phyloP scores from a whole-genome alignment of 768 basidiomycete species.

The Lactifluus volemus region DNA sequence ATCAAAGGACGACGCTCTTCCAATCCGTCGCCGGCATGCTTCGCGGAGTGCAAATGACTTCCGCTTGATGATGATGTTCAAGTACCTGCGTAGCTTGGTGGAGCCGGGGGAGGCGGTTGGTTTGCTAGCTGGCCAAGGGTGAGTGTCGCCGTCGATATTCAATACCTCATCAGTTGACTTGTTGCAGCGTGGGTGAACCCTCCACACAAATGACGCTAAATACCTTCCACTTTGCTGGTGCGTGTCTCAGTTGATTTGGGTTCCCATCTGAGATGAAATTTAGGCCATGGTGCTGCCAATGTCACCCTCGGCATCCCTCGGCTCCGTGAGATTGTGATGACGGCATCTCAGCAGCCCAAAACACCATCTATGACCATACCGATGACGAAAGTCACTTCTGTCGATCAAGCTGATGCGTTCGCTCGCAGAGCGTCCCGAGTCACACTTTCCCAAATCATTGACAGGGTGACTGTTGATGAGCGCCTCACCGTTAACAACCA shows the following conservation, averaged over 20 bases:
- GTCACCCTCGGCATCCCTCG: constrained; percentile 99
- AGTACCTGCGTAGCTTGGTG: constrained; percentile 88
- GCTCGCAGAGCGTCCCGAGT: constrained; percentile 85
- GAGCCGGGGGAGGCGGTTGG: constrained; percentile 99
- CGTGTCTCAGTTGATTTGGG: constrained; percentile 20
- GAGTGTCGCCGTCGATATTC: constrained; percentile 21
- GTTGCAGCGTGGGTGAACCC: constrained; percentile 84
- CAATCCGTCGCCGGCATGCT: constrained; percentile 35
- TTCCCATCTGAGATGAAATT: constrained; percentile 9
- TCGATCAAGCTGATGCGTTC: constrained; percentile 59
- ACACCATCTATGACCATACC: constrained; percentile 95
- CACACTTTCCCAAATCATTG: constrained; percentile 81
- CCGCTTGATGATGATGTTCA: constrained; percentile 76
- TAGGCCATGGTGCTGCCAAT: constrained; percentile 97
- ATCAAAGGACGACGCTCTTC: constrained; percentile 34
- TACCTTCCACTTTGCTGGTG: constrained; percentile 98
- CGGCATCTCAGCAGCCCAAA: constrained; percentile 89
- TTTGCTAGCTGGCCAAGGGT: constrained; percentile 95
- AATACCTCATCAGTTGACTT: background rate
- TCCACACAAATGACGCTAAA: constrained; percentile 99
- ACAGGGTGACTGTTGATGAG: constrained; percentile 76
- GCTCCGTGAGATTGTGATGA: constrained; percentile 98
- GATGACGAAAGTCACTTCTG: constrained; percentile 43
- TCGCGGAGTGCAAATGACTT: constrained; percentile 52
- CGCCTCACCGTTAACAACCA: constrained; percentile 55